Percentiles rank a stretch among this genome's conserved stretches.
Evolutionary conservation across 2,329 filamentous ascomycete genomes (phyloP).

Genomic region (Fusarium liriodendri): DNA sequence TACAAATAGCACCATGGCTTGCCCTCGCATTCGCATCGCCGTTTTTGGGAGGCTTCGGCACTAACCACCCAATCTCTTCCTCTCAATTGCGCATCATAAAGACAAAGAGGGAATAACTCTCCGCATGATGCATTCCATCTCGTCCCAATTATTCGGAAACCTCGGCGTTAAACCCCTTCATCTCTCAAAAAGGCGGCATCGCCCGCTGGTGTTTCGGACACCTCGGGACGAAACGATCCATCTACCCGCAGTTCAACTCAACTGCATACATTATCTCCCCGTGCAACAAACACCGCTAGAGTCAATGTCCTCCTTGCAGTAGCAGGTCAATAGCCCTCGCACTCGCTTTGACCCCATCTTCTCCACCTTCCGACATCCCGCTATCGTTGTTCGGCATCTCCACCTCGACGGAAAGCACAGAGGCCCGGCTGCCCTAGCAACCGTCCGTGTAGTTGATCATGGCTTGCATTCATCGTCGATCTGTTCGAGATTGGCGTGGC

Average conservation of each 20-base stretch:
- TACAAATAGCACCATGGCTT: background rate
- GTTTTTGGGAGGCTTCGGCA: background rate
- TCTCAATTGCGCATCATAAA: background rate
- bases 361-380: constrained; percentile 2
- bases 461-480: constrained; percentile 11
- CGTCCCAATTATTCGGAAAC: background rate
- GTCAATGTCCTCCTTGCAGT: background rate
- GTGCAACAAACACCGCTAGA: background rate
- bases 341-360: background rate
- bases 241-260: background rate
- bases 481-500: constrained; percentile 3
- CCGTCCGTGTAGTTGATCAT: constrained; percentile 3
- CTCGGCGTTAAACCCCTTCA: background rate
- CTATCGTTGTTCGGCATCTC: background rate
- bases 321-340: constrained; percentile 5
- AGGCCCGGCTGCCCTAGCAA: constrained; percentile 26
- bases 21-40: constrained; percentile 26
- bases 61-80: background rate
- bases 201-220: background rate
- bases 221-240: background rate
- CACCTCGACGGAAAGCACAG: constrained; percentile 1
- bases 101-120: background rate
- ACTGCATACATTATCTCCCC: background rate
- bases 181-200: background rate
- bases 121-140: background rate